Percentiles rank a stretch among this genome's conserved stretches.
Conservation (phyloP, 2,329 filamentous ascomycete genomes). For the Colletotrichum simmondsii region DNA sequence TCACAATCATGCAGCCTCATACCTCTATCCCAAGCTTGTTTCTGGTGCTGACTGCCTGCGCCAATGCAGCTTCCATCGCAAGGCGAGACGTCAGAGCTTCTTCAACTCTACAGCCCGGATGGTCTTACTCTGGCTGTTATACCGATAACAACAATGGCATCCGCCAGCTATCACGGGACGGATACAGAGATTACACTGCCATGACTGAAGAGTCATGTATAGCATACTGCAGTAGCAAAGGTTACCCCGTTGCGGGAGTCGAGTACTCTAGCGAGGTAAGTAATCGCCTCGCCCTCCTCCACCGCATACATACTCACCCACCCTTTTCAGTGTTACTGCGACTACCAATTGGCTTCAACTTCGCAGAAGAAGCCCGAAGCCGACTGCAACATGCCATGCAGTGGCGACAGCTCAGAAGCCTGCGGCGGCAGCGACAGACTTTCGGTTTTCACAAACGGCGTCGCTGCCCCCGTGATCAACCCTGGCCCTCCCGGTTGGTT, state of each 20-base stretch:
- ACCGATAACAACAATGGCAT: not conserved
- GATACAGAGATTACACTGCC: not conserved
- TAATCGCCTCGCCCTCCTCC: no score
- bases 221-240: not conserved
- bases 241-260: not conserved
- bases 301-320: not conserved
- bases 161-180: not conserved
- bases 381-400: conserved; percentile 1
- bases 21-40: not conserved
- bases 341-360: not conserved
- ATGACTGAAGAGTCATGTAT: not conserved
- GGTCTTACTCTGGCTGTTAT: not conserved
- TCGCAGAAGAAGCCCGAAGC: not conserved
- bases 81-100: not conserved
- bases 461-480: not conserved
- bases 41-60: not conserved
- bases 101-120: not conserved
- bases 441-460: not conserved
- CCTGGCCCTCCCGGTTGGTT: not conserved
- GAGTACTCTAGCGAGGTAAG: not conserved
- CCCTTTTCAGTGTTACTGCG: not conserved
- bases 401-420: not conserved
- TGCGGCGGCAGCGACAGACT: not conserved
- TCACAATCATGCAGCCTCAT: not conserved
- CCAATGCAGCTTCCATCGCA: not conserved